Evolutionary conservation across 345 rosid species (phyloP), one percentile per base, ranked within the genome.

Genomic region (Citrus cavaleriei): DNA sequence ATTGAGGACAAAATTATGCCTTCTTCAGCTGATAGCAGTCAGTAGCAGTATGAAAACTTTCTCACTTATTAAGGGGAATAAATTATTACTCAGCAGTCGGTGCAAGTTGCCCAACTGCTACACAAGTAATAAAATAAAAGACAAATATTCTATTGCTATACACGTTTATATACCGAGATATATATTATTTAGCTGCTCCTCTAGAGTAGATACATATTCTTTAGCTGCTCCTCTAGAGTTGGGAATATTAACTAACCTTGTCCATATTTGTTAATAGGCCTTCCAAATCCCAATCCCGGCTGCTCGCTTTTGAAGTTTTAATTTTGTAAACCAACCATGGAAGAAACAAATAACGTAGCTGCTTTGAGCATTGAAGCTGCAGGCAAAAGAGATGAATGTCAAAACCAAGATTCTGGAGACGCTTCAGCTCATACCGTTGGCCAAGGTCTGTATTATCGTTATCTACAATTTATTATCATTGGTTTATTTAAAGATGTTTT

Each of bases 341-440:
- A 18, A 54, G 58, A 34, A 51, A 38, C 32, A 34, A 51, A 25
- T 30, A 54, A 54, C 38, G 18, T 51, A 24, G 66, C 54, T 34
- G 49, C 40, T 30, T 38, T 51, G 76, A 63, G 75, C 30, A 37
- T 73, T 8, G 81, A 77, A 63, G 51, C 51, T 13, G 70, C n/a
- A 81, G 59, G 78, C 60, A 68, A 10, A 67, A 65, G 14, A 35
- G 37, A 77, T 35, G 68, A n/a, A 21, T 49, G 18, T 49, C 74
- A 2, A 6, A 68, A 25, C 30, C 74, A 38, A 27, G 49, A 64
- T 21, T 72, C 55, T 25, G 73, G 38, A n/a, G 63, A 70, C 19
- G 60, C 65, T 32, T 82, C 85, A 22, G 81, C 86, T 34, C 83
- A 72, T 62, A 72, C 78, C 59, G 42, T 80, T 21, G 83, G 72